Evolutionary conservation across 2,329 filamentous ascomycete species (phyloP).

Genomic region (Hypoxylon sp.): DNA sequence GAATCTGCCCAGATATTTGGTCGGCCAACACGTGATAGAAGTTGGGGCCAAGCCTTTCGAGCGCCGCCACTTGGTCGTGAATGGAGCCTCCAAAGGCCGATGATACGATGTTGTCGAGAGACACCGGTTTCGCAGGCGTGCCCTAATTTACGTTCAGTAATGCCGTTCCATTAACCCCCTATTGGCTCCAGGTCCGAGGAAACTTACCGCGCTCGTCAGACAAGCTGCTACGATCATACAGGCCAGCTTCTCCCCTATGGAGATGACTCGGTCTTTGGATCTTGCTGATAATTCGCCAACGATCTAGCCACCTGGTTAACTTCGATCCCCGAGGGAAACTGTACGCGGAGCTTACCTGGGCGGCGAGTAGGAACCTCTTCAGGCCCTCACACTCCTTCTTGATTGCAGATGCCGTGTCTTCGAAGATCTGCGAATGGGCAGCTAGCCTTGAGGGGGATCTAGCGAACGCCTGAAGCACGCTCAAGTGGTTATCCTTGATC

Average conservation of each 20-base stretch:
- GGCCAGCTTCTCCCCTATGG: slow-evolving; percentile 58
- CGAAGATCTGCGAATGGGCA: slow-evolving; percentile 53
- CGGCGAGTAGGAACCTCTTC: slow-evolving; percentile 66
- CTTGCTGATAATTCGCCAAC: slow-evolving; percentile 66
- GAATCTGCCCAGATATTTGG: slow-evolving; percentile 49
- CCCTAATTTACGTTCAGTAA: slow-evolving; percentile 43
- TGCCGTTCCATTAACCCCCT: not conserved
- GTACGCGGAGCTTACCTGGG: slow-evolving; percentile 57
- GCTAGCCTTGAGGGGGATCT: slow-evolving; percentile 25
- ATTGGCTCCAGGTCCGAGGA: not conserved
- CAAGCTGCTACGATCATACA: slow-evolving; percentile 53
- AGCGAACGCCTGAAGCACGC: slow-evolving; percentile 53
- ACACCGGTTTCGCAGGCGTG: slow-evolving; percentile 47
- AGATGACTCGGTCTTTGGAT: slow-evolving; percentile 66
- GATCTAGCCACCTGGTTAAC: slow-evolving; percentile 49
- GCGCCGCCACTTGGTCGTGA: slow-evolving; percentile 48
- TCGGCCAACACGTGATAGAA: slow-evolving; percentile 50
- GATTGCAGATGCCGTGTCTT: slow-evolving; percentile 60
- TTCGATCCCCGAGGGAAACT: not conserved
- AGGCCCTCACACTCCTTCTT: slow-evolving; percentile 65
- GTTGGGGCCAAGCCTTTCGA: slow-evolving; percentile 47
- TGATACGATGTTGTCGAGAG: slow-evolving; percentile 51
- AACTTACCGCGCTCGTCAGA: slow-evolving; percentile 50
- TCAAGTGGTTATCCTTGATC: slow-evolving; percentile 66
- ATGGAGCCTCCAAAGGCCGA: slow-evolving; percentile 48